A percentile compares a stretch with the other conserved stretches of the same genome.
Evolutionary conservation across 805 yeast species (phyloP).

Genomic region (Yamadazyma scolyti): DNA sequence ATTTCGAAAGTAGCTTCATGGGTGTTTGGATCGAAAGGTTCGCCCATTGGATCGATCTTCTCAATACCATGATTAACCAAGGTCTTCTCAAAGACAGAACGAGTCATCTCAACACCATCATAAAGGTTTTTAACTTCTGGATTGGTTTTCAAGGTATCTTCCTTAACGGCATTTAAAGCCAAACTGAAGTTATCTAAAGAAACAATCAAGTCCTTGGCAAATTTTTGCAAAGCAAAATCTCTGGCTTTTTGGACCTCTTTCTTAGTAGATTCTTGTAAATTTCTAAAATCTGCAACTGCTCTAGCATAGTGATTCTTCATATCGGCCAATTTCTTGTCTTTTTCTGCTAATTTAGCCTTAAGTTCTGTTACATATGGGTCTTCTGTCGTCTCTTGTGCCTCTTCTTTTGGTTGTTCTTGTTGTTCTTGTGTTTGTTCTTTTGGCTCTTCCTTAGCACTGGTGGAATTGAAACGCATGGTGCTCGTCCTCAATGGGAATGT

Average conservation of each 20-base stretch:
- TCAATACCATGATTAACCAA: constrained; percentile 73
- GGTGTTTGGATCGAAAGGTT: constrained; percentile 81
- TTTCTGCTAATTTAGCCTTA: constrained; percentile 52
- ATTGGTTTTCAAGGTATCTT: constrained; percentile 55
- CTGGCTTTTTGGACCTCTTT: constrained; percentile 82
- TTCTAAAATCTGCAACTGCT: constrained; percentile 88
- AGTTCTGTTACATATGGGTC: constrained; percentile 28
- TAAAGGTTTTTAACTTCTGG: constrained; percentile 68
- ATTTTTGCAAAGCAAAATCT: constrained; percentile 88
- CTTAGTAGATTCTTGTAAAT: constrained; percentile 85
- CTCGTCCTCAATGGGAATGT: background rate
- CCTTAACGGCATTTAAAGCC: constrained; percentile 71
- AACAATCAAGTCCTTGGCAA: constrained; percentile 85
- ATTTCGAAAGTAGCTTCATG: constrained; percentile 93
- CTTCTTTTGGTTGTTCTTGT: constrained; percentile 10
- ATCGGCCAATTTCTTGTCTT: constrained; percentile 72
- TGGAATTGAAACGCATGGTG: constrained; percentile 15
- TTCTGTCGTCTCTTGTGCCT: constrained; percentile 13
- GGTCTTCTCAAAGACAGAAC: constrained; percentile 81
- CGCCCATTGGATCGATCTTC: constrained; percentile 80
- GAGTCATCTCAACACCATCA: constrained; percentile 90
- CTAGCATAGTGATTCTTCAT: constrained; percentile 80
- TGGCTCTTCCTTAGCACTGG: constrained; percentile 10
- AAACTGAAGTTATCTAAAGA: constrained; percentile 88
- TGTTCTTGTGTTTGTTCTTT: constrained; percentile 11